phyloP scores from a whole-genome alignment of 2,329 filamentous ascomycete species.

The Colletotrichum sp. region DNA sequence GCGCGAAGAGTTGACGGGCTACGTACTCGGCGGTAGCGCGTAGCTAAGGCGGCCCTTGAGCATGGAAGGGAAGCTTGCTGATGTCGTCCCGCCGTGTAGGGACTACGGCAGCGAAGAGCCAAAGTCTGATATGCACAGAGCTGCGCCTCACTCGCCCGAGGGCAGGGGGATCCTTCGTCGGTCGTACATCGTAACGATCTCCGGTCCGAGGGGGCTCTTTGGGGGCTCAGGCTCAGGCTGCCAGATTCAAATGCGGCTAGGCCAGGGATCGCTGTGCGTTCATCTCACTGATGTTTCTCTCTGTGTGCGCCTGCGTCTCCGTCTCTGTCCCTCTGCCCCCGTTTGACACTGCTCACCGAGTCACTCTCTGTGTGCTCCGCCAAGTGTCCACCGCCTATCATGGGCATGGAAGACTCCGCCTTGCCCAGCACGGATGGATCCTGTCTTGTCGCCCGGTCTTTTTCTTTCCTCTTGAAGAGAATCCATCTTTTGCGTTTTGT shows the following conservation, averaged over 20 bases:
- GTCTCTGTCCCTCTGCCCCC: background rate
- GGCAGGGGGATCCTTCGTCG: constrained; percentile 5
- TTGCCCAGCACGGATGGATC: background rate
- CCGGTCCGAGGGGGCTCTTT: background rate
- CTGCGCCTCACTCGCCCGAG: constrained; percentile 18
- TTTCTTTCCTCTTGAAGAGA: background rate
- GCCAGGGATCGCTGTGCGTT: background rate
- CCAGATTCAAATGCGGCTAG: constrained; percentile 11
- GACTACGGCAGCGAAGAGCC: background rate
- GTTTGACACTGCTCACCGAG: background rate
- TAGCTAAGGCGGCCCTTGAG: background rate
- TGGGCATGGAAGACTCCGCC: background rate
- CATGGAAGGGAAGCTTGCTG: constrained; percentile 20
- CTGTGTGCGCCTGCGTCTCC: background rate
- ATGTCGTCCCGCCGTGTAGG: constrained; percentile 16
- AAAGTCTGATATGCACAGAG: constrained; percentile 17
- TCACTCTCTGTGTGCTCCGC: background rate
- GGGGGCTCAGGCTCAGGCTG: constrained; percentile 7
- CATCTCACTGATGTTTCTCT: constrained; percentile 5
- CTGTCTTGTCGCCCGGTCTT: background rate
- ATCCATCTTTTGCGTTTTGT: background rate
- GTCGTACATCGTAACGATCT: constrained; percentile 7
- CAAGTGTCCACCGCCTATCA: background rate
- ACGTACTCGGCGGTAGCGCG: background rate
- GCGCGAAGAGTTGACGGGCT: background rate